These are phyloP conservation scores for Thalassiosira sp. DNA, from an alignment of 352 stramenopile species.

Conservation along the genomic window DNA sequence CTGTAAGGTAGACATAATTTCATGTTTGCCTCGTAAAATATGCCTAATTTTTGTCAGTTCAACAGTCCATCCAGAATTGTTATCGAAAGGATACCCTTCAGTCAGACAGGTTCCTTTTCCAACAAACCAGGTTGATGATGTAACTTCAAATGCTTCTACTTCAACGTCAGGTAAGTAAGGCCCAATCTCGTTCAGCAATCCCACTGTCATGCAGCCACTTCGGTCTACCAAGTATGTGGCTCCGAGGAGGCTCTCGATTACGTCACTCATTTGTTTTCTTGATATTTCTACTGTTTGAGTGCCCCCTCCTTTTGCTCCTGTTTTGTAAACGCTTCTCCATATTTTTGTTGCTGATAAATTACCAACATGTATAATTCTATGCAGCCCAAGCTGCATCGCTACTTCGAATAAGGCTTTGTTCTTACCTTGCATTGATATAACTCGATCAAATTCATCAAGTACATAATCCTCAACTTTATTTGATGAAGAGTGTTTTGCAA, in stretches of 20 bases:
- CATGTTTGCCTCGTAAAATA: constrained; percentile 16
- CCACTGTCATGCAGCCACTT: constrained; percentile 32
- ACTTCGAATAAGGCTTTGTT: constrained; percentile 38
- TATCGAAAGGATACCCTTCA: constrained; percentile 42
- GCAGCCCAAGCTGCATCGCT: constrained; percentile 41
- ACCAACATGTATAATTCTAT: constrained; percentile 23
- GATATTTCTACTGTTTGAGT: constrained; percentile 2
- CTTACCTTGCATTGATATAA: constrained; percentile 31
- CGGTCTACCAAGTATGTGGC: constrained; percentile 46
- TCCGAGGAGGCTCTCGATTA: constrained; percentile 54
- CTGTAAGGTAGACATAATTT: constrained; percentile 25
- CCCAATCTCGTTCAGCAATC: constrained; percentile 48
- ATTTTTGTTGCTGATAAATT: constrained; percentile 13
- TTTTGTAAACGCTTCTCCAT: constrained; percentile 26
- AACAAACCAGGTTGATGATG: constrained; percentile 28
- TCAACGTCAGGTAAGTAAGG: constrained; percentile 25
- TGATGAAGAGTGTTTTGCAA: constrained; percentile 23
- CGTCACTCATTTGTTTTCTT: constrained; percentile 50
- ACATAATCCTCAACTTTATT: constrained; percentile 20
- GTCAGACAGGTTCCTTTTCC: constrained; percentile 37
- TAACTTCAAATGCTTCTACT: not conserved
- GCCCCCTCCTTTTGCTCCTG: constrained; percentile 1
- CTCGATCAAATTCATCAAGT: constrained; percentile 32
- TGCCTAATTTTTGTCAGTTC: constrained; percentile 29
- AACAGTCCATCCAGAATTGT: constrained; percentile 23